phyloP scores from a whole-genome alignment of 371 early-diverging fungal genomes.

The Actinomortierella wolfii region DNA sequence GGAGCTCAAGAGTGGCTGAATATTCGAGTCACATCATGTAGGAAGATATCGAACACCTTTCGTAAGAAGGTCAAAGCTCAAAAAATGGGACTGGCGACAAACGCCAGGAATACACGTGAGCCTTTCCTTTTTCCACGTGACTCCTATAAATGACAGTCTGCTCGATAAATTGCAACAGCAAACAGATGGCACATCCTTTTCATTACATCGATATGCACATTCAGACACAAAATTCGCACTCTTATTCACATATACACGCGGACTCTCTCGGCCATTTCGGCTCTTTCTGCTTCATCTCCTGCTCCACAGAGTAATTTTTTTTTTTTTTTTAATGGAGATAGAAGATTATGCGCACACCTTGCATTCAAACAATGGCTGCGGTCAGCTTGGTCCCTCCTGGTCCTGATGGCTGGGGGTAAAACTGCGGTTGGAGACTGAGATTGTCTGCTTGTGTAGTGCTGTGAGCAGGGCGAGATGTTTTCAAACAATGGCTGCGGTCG shows the following conservation, averaged over 20 bases:
- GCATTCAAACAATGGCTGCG: slow-evolving; percentile 7
- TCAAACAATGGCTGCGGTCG: slow-evolving; percentile 6
- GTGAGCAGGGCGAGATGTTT: not conserved
- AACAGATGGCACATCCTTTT: too few relatives aligned
- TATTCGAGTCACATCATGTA: too few relatives aligned
- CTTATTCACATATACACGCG: not conserved
- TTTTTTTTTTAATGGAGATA: not conserved
- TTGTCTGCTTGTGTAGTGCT: slow-evolving; percentile 2
- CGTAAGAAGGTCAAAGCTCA: too few relatives aligned
- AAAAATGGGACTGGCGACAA: too few relatives aligned
- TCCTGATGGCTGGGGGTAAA: slow-evolving; percentile 6
- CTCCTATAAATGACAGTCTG: too few relatives aligned
- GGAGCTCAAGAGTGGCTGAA: too few relatives aligned
- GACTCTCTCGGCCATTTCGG: not conserved
- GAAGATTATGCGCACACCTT: slow-evolving; percentile 1
- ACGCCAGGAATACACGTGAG: too few relatives aligned
- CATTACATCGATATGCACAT: too few relatives aligned
- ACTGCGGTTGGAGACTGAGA: slow-evolving; percentile 6
- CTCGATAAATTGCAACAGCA: too few relatives aligned
- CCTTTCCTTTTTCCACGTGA: too few relatives aligned
- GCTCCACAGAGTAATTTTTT: slow-evolving; percentile 1
- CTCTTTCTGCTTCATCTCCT: slow-evolving; percentile 1
- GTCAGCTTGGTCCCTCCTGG: slow-evolving; percentile 5
- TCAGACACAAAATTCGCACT: slow-evolving; percentile 1
- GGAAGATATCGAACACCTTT: too few relatives aligned